Evolutionary conservation across 805 yeast genomes (phyloP).

Genomic region (Ascoidea tarda): DNA sequence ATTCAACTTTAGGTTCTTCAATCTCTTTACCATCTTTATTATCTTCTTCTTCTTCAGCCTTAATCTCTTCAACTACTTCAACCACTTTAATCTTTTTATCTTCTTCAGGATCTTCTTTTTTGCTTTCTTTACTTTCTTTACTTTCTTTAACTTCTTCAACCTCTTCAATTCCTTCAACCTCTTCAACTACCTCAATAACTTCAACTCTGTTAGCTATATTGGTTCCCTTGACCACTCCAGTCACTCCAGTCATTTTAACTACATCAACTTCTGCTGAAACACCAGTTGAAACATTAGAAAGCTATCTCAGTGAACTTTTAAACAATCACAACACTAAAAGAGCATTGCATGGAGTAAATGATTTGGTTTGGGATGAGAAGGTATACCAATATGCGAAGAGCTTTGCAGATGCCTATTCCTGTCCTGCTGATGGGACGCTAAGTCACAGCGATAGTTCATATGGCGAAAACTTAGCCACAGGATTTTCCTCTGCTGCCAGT

Average conservation of each 20-base stretch:
- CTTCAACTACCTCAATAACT: slow-evolving; percentile 34
- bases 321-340: slow-evolving; percentile 49
- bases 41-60: neutral
- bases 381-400: slow-evolving; percentile 40
- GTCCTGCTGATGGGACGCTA: slow-evolving; percentile 31
- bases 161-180: slow-evolving; percentile 14
- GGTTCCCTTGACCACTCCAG: slow-evolving; percentile 11
- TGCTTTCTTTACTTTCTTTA: slow-evolving; percentile 2
- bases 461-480: slow-evolving; percentile 78
- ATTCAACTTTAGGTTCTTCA: too few relatives aligned
- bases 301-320: slow-evolving; percentile 26
- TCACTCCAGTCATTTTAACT: slow-evolving; percentile 1
- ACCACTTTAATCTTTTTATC: slow-evolving; percentile 11
- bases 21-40: too few relatives aligned
- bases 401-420: slow-evolving; percentile 41
- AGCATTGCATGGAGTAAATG: slow-evolving; percentile 34
- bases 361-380: slow-evolving; percentile 39
- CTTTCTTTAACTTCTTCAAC: slow-evolving; percentile 6
- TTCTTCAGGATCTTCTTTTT: slow-evolving; percentile 11
- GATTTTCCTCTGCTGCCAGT: slow-evolving; percentile 32
- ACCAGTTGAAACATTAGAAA: slow-evolving; percentile 8
- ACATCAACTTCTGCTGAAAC: slow-evolving; percentile 12
- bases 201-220: slow-evolving; percentile 10
- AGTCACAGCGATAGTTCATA: slow-evolving; percentile 52
- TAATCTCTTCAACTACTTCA: slow-evolving; percentile 12